Evolutionary conservation across 108 stramenopile species (phyloP), one percentile per base, ranked within the genome.

Genomic region (Parietichytrium sp.): DNA sequence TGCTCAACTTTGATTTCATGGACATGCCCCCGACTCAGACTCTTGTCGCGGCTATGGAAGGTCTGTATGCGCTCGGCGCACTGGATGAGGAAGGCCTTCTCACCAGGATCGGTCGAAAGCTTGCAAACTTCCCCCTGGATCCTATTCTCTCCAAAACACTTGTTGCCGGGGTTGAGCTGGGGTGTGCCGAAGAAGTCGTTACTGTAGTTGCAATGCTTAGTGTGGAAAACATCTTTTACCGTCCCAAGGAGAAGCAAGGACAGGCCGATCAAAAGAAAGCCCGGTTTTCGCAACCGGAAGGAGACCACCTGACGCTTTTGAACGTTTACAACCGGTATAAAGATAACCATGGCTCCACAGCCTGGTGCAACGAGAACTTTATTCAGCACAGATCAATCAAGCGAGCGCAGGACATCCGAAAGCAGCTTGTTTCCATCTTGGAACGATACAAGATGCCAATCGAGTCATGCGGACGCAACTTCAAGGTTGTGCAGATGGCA

Each of bases 191-290:
- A 79, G 98, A 98, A 83, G 95, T 98, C 54, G 87, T 98, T 26
- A 97, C 97, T 12, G 95, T 99, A 72, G 97, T 97, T 29, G 90
- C 96, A 30, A 94, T 99, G 87, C 85, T 99, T 33, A 93, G 92
- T 49, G 97, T 99, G 15, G 97, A 98, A 47, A 96, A 96, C 84
- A 95, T 97, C 4, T 99, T 98, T 81, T 97, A 95, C 84, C 89
- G 98, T 29, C 98, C 97, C 25, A 95, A 96, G 55, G 97, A 99
- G 81, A 97, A 97, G 86, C 96, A 97, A 85, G 92, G 93, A 12
- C 96, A 96, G 86, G 97, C 98, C 20, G 98, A 99, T 88, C 96
- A 96, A 96, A 95, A 94, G 85, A 97, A 99, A 87, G 96, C 98
- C 45, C 97, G 97, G 88, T 99, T 99, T 81, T 93, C 96, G 84